phyloP scores from a whole-genome alignment of 225 moss, liverwort and hornwort genomes.

The Antitrichia curtipendula region DNA sequence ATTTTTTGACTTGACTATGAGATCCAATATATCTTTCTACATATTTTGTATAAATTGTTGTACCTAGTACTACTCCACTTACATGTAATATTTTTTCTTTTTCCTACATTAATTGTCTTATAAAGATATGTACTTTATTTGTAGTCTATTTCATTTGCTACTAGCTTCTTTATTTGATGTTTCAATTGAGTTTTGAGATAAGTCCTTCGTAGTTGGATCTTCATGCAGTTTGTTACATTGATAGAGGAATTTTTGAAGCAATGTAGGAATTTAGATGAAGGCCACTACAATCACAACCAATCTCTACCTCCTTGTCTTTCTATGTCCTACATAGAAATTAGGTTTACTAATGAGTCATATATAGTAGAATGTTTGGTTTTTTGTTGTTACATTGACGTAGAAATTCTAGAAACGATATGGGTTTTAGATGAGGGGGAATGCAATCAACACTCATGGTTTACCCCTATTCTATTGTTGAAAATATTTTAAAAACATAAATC shows the following conservation, averaged over 20 bases:
- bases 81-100: neutral
- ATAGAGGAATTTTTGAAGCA: neutral
- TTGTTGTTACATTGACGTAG: fast-evolving
- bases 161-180: neutral
- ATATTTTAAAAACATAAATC: neutral
- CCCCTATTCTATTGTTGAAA: fast-evolving
- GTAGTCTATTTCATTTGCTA: neutral
- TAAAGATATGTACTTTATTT: neutral
- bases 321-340: neutral
- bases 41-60: neutral
- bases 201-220: neutral
- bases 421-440: fast-evolving
- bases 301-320: neutral
- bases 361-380: neutral
- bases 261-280: neutral
- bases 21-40: neutral
- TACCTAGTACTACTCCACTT: neutral
- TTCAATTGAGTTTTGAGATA: neutral
- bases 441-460: neutral
- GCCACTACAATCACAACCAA: neutral
- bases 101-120: neutral
- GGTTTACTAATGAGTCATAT: neutral
- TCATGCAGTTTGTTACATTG: neutral
- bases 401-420: fast-evolving
- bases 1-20: fast-evolving